phyloP scores from a whole-genome alignment of 1,284 basidiomycete species.

The Psilocybe mexicana region DNA sequence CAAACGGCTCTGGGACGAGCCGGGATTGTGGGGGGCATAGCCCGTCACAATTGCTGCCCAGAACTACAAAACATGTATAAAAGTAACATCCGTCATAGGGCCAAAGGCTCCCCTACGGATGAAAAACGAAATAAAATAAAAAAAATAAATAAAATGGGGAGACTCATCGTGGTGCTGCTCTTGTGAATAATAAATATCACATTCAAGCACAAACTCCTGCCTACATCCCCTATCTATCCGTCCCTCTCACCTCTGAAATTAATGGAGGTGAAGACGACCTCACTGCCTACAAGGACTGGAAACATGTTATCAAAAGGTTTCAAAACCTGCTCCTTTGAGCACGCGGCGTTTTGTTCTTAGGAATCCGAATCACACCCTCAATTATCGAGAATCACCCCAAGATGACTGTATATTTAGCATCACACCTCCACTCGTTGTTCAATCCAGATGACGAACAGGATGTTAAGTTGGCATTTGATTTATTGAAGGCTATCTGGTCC shows the following conservation, averaged over 20 bases:
- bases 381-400: conserved; percentile 5
- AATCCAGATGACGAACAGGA: conserved; percentile 6
- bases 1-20: neutral
- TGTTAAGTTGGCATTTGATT: too few relatives aligned
- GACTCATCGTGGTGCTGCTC: too few relatives aligned
- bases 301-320: conserved; percentile 35
- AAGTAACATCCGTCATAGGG: neutral
- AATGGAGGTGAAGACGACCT: conserved; percentile 22
- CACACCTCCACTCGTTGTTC: conserved; percentile 2
- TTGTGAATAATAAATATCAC: too few relatives aligned
- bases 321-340: conserved; percentile 30
- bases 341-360: conserved; percentile 26
- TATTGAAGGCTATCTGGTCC: too few relatives aligned
- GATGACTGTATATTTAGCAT: too few relatives aligned
- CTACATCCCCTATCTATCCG: too few relatives aligned
- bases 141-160: neutral
- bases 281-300: conserved; percentile 31
- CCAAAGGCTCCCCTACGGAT: neutral
- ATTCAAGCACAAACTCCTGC: too few relatives aligned
- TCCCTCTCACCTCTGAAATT: too few relatives aligned
- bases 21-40: neutral
- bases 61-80: neutral
- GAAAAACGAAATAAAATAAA: neutral
- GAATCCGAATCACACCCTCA: conserved; percentile 26
- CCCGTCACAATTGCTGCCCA: neutral